Conservation (phyloP, 257 asterid genomes). For the Ligustrum vulgare region DNA sequence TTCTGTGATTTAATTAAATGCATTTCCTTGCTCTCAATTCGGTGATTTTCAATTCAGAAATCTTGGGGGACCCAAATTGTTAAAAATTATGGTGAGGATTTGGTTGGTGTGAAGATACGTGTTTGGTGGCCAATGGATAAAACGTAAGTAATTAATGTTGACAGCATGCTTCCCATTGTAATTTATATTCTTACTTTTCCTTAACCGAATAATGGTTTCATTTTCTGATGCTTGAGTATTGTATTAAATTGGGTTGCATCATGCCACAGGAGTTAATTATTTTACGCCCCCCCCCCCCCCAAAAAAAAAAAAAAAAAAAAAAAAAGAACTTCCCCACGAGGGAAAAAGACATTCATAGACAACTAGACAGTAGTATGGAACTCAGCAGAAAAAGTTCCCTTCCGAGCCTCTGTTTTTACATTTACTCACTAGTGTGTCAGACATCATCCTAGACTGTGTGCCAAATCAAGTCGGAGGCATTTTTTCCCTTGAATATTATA, state of each 20-base stretch:
- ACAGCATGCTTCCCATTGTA: slow-evolving; percentile 7
- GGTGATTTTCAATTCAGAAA: slow-evolving; percentile 28
- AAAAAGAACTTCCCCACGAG: not conserved
- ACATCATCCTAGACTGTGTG: not conserved
- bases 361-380: slow-evolving; percentile 7
- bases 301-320: not conserved
- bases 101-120: slow-evolving; percentile 41
- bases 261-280: not conserved
- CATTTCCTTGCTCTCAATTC: not conserved
- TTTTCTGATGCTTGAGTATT: not conserved
- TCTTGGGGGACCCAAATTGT: slow-evolving; percentile 21
- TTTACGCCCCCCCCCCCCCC: not conserved
- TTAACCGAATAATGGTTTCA: not conserved
- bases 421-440: not conserved
- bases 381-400: not conserved
- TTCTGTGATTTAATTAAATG: not conserved
- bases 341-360: not conserved
- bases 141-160: slow-evolving; percentile 34
- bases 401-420: not conserved
- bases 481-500: no score
- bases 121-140: slow-evolving; percentile 65
- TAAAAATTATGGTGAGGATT: slow-evolving; percentile 27
- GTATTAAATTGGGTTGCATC: slow-evolving; percentile 1
- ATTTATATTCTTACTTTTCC: slow-evolving; percentile 3
- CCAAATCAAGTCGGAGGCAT: not conserved